Evolutionary conservation across 345 rosid genomes (phyloP).

Genomic region (Dipteronia sinensis): DNA sequence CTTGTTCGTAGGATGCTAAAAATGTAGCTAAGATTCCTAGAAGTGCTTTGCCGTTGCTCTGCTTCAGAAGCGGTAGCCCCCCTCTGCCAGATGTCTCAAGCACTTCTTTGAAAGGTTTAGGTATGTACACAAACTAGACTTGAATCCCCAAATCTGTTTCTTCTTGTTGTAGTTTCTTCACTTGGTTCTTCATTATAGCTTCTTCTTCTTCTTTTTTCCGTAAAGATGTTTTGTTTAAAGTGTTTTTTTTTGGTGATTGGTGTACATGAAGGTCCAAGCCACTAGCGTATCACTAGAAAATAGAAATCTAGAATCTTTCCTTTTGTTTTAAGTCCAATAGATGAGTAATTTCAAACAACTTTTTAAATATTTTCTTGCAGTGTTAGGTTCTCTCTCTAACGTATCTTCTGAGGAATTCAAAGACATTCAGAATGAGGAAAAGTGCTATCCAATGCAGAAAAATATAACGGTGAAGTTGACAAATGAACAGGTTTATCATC

Average conservation of each 20-base stretch:
- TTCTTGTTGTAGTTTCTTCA: constrained; percentile 4
- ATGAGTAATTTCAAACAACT: background rate
- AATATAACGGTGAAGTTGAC: constrained; percentile 65
- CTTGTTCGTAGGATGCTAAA: constrained; percentile 45
- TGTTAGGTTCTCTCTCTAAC: constrained; percentile 47
- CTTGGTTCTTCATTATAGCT: background rate
- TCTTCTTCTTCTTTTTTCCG: background rate
- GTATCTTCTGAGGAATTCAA: constrained; percentile 53
- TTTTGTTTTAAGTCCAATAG: background rate
- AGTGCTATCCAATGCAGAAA: constrained; percentile 85
- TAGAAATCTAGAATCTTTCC: background rate
- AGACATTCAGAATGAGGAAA: constrained; percentile 60
- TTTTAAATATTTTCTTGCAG: constrained; percentile 27
- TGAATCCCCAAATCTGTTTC: background rate
- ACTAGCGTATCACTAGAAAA: background rate
- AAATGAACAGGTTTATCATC: constrained; percentile 73
- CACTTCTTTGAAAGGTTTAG: constrained; percentile 52
- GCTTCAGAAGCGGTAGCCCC: constrained; percentile 95
- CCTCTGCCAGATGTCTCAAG: constrained; percentile 78
- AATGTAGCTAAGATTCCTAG: constrained; percentile 48
- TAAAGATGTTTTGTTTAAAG: background rate
- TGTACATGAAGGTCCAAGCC: background rate
- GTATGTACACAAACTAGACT: constrained; percentile 35
- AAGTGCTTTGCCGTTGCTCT: constrained; percentile 67
- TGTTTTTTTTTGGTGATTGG: background rate